phyloP scores from a whole-genome alignment of 148 eudicot species.

The Fagopyrum homotropicum region DNA sequence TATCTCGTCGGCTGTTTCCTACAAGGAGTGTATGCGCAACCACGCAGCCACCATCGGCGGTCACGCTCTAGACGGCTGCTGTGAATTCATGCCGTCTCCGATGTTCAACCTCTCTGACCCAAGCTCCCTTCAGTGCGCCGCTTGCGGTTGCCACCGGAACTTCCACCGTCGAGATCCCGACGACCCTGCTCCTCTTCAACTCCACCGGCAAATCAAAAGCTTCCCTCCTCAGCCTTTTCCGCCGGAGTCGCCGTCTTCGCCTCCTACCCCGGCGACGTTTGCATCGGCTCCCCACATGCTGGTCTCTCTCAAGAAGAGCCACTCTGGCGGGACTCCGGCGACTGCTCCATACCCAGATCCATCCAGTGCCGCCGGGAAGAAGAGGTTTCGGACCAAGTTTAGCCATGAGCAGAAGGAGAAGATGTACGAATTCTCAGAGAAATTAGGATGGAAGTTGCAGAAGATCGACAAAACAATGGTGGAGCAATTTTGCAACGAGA shows the following conservation, averaged over 20 bases:
- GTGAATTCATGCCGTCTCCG: slow-evolving; percentile 78
- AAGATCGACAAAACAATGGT: slow-evolving; percentile 34
- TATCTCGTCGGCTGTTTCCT: slow-evolving; percentile 21
- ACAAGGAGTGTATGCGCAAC: slow-evolving; percentile 70
- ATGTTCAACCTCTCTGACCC: slow-evolving; percentile 14
- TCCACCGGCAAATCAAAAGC: background rate
- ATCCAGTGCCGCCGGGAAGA: slow-evolving; percentile 16
- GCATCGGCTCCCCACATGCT: slow-evolving; percentile 13
- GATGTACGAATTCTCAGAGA: slow-evolving; percentile 42
- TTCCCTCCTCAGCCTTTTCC: background rate
- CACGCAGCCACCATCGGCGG: slow-evolving; percentile 85
- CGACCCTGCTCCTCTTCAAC: slow-evolving; percentile 6
- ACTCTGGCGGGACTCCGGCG: background rate
- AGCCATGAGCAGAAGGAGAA: slow-evolving; percentile 41
- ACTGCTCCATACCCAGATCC: background rate
- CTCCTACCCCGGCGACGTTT: slow-evolving; percentile 6
- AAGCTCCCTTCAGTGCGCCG: slow-evolving; percentile 2
- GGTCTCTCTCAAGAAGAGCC: background rate
- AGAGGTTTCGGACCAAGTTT: slow-evolving; percentile 45
- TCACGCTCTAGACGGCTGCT: slow-evolving; percentile 82
- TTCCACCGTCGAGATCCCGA: slow-evolving; percentile 10
- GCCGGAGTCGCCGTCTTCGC: background rate
- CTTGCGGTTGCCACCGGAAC: slow-evolving; percentile 12
- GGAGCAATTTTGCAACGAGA: slow-evolving; percentile 30
- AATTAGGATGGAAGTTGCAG: slow-evolving; percentile 42